These are phyloP conservation scores for Aspergillus sp. DNA, from an alignment of 2,329 filamentous ascomycete species.

Conservation along the genomic window DNA sequence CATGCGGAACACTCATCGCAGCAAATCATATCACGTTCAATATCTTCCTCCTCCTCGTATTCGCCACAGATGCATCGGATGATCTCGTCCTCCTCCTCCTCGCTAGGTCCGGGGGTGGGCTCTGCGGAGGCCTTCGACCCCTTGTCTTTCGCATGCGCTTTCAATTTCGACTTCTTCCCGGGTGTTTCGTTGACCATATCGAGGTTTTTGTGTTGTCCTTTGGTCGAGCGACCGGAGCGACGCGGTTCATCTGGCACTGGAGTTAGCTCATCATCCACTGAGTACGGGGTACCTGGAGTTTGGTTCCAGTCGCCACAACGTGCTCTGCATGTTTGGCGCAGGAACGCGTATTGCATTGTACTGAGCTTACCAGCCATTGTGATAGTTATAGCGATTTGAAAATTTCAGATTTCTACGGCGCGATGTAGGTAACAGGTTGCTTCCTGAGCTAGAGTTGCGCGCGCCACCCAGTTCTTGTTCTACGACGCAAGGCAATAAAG, in stretches of 20 bases:
- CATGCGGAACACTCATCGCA: slow-evolving; percentile 91
- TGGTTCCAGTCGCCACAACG: slow-evolving; percentile 10
- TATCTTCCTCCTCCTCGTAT: slow-evolving; percentile 79
- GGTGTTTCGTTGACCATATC: slow-evolving; percentile 66
- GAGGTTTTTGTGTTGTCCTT: slow-evolving; percentile 91
- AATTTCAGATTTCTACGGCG: slow-evolving; percentile 40
- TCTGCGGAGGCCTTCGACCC: slow-evolving; percentile 49
- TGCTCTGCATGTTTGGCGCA: not conserved
- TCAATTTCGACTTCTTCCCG: slow-evolving; percentile 48
- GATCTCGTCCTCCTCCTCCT: slow-evolving; percentile 64
- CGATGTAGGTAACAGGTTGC: slow-evolving; percentile 24
- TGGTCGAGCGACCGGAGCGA: slow-evolving; percentile 92
- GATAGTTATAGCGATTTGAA: slow-evolving; percentile 26
- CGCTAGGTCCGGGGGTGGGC: slow-evolving; percentile 43
- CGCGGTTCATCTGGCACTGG: slow-evolving; percentile 71
- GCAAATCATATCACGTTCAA: slow-evolving; percentile 89
- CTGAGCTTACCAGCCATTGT: slow-evolving; percentile 64
- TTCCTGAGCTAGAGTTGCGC: slow-evolving; percentile 21
- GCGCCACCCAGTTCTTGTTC: slow-evolving; percentile 35
- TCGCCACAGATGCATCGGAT: slow-evolving; percentile 94
- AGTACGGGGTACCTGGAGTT: slow-evolving; percentile 3
- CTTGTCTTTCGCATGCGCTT: slow-evolving; percentile 48
- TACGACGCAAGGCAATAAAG: slow-evolving; percentile 35
- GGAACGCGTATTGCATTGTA: slow-evolving; percentile 25
- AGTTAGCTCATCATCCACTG: slow-evolving; percentile 31